A percentile compares a stretch with the other conserved stretches of the same genome.
Evolutionary conservation across 2,329 filamentous ascomycete genomes (phyloP).

Genomic region (Fusarium tanahbumbuense): DNA sequence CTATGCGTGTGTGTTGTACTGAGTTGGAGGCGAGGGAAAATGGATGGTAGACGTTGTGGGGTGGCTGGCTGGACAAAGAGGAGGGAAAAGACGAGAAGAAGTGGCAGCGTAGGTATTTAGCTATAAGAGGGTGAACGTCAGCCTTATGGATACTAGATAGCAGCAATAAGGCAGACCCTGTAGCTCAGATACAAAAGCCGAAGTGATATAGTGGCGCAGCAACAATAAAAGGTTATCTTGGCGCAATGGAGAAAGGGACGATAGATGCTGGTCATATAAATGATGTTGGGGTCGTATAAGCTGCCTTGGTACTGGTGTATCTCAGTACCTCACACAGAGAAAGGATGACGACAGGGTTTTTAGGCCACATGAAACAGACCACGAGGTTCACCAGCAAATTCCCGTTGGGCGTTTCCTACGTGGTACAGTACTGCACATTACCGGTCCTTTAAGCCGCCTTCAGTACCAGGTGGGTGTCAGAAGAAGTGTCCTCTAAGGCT

Average conservation of each 20-base stretch:
- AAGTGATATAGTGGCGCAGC: slow-evolving; percentile 17
- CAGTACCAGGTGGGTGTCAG: too few relatives aligned
- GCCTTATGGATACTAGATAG: slow-evolving; percentile 20
- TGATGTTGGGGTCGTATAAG: not conserved
- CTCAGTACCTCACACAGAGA: not conserved
- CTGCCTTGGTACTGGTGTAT: not conserved
- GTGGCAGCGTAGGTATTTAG: not conserved
- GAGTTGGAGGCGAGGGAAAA: not conserved
- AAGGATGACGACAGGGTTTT: slow-evolving; percentile 2
- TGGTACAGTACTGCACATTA: not conserved
- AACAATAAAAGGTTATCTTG: not conserved
- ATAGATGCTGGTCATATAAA: not conserved
- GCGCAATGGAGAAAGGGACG: not conserved
- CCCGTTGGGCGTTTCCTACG: slow-evolving; percentile 6
- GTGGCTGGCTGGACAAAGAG: slow-evolving; percentile 15
- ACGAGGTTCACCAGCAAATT: not conserved
- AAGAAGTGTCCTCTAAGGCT: too few relatives aligned
- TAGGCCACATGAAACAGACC: slow-evolving; percentile 1
- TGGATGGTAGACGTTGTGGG: not conserved
- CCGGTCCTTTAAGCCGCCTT: slow-evolving; percentile 9
- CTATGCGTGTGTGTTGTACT: not conserved
- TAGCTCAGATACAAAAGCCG: not conserved
- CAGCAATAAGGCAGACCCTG: slow-evolving; percentile 4
- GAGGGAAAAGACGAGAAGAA: slow-evolving; percentile 1
- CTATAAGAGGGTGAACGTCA: slow-evolving; percentile 8